Evolutionary conservation across 139 green algal species (phyloP), one percentile per base, ranked within the genome.

Genomic region (Chlamydomonas sphaeroides): DNA sequence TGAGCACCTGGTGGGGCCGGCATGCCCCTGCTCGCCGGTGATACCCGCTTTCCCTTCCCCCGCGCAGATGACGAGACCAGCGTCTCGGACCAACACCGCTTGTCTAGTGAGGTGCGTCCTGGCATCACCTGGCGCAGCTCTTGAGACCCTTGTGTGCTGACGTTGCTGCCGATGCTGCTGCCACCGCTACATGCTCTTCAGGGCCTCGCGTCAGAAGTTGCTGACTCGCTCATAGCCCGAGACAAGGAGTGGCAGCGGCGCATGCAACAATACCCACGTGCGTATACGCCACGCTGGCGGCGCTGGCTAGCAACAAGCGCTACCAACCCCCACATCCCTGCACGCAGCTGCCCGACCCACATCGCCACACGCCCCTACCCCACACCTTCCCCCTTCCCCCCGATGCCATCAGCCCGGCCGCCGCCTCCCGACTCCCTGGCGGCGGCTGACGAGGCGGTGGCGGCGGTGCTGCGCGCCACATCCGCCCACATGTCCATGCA

Each of bases 11-110:
- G 20, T 10, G 18, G 11, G 20, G 53, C 23, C 11, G 20, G 53
- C 15, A 8, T 10, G 20, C 11, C 17, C 23, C 11, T 62, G 53
- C 53, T 32, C 5, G 20, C 5, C 21, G 53, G 53, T 5, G 5
- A 5, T 32, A 8, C 5, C 28, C 6, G 57, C 57, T 65, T 36
- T 15, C 5, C 57, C 26, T 28, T 61, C 17, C 20, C 6, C 51
- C 20, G 4, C 26, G 59, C 61, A 80, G 74, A 70, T 33, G 74
- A 71, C 42, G 74, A 39, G 0, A 71, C 59, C 74, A 80, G 30
- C 41, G 59, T 80, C 8, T 70, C 74, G 39, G 74, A 70, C 38
- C 74, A 80, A n/a, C 59, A 80, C 32, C 74, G 74, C 6, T 17
- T 15, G 0, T 32, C 17, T 3, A 57, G 3, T 21, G 72, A 80